Evolutionary conservation across 495 filamentous ascomycete species (phyloP), one percentile per base, ranked within the genome.

Genomic region (Aspergillus coremiiformis): DNA sequence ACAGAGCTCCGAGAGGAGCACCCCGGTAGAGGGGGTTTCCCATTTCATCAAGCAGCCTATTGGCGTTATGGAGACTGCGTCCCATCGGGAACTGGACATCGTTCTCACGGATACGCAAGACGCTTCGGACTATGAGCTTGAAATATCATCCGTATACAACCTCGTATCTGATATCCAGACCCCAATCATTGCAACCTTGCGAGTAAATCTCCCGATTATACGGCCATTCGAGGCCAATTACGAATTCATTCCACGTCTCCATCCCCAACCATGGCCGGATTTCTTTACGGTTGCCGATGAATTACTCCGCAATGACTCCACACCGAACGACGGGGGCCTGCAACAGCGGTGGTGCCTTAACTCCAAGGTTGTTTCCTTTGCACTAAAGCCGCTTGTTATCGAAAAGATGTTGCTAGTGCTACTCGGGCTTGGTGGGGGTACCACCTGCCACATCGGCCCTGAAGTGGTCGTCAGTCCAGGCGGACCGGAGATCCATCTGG

Each of bases 181-280:
- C 2, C 86, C 87, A 5, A 85, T 97, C 8, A 80, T 82, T 4
- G 92, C 92, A 62, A 80, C 78, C 1, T 62, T 82, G 5, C 71
- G 77, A 0, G 78, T 83, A 17, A 81, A 83, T 12, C 60, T 99
- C 12, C 78, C 83, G 14, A 76, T 96, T 48, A 76, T 87, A 47
- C 82, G 80, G 30, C 89, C 93, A 7, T 95, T 97, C 55, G 89
- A 95, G 68, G 86, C 89, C 7, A 89, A 83, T 56, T 95, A 90
- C 59, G 87, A 91, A 47, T 85, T 95, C 57, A 72, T 80, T 2
- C 89, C 93, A 12, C 79, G 83, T 3, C 65, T 95, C 5, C 83
- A 96, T 69, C 72, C 79, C 1, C 82, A 84, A 45, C 76, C 78
- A 8, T 97, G 92, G 92, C 92, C 94, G 7, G 86, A 82, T 57